Base-by-base conservation (phyloP, 2,329 filamentous ascomycete genomes). In the Fusarium phyllophilum region DNA sequence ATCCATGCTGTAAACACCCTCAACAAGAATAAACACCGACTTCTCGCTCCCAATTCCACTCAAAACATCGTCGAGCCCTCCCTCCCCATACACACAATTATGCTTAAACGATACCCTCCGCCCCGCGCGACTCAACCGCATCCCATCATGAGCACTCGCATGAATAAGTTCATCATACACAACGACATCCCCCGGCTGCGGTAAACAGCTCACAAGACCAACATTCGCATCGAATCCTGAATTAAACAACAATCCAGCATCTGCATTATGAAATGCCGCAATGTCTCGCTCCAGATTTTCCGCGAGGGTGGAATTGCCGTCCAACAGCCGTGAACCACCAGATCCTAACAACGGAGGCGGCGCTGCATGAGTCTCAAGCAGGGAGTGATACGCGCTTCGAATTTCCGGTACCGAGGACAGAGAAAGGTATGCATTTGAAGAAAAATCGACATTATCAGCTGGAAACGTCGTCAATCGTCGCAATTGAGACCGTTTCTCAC, bases 1-100 rank as follows among this genome's bases (percentile, higher is more conserved):
- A 60, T 96, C 93, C 94, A 96, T 96, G 79, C 92, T 95, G 80
- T 96, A 96, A 1, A 94, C 84, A 1, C 88, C 89, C 74, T 94
- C 92, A 0, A 94, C 85, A 0, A 89, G 89, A n/a, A 94, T 80
- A 73, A 94, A 93, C 6, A 94, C 85, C 71, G 89, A 91, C 0
- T 78, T 78, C 4, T 78, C 87, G 0, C 71, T 58, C 1, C 49
- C 49, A 1, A 89, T 59, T 52, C 61, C 60, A 0, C 63, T 67
- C 22, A 84, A 81, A 10, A 88, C 72, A 4, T 65, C 74, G 0
- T 68, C 51, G 7, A 83, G 69, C 0, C 83, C 77, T 2, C 71
- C 72, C 17, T 79, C 74, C 1, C 36, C 62, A 0, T 64, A 18
- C 0, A 89, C 82, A 9, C 82, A 83, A 68, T 91, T 92, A 75